Evolutionary conservation across 2,329 filamentous ascomycete genomes (phyloP).

Genomic region (Penicillium aurantiogriseum): DNA sequence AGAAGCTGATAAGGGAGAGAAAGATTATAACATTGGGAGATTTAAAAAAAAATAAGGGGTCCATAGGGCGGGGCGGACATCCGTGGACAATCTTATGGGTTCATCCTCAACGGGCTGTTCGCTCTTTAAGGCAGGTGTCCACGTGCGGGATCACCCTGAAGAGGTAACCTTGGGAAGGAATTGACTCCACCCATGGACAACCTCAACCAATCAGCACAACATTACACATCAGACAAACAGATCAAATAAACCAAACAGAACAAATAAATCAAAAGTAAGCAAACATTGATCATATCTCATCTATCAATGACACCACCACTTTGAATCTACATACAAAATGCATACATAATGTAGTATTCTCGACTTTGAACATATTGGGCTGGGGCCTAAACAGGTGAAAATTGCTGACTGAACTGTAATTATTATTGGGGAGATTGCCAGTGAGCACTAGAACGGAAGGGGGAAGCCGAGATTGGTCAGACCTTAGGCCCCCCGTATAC

Average conservation of each 20-base stretch:
- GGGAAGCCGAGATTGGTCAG: not conserved
- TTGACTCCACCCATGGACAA: not conserved
- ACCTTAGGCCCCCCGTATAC: too few relatives aligned
- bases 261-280: not conserved
- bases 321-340: too few relatives aligned
- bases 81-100: not conserved
- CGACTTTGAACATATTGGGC: not conserved
- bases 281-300: not conserved
- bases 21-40: not conserved
- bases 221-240: not conserved
- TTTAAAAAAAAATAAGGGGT: not conserved
- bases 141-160: not conserved
- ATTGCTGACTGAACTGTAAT: not conserved
- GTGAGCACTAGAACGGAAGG: not conserved
- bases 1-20: not conserved
- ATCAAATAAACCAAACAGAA: not conserved
- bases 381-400: not conserved
- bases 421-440: not conserved
- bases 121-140: not conserved
- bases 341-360: not conserved
- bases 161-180: not conserved
- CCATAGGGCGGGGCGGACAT: not conserved
- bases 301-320: too few relatives aligned
- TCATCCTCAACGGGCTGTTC: not conserved
- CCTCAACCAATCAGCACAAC: too few relatives aligned